Base-by-base conservation (phyloP, 352 stramenopile genomes). In the Peronospora belbahrii region DNA sequence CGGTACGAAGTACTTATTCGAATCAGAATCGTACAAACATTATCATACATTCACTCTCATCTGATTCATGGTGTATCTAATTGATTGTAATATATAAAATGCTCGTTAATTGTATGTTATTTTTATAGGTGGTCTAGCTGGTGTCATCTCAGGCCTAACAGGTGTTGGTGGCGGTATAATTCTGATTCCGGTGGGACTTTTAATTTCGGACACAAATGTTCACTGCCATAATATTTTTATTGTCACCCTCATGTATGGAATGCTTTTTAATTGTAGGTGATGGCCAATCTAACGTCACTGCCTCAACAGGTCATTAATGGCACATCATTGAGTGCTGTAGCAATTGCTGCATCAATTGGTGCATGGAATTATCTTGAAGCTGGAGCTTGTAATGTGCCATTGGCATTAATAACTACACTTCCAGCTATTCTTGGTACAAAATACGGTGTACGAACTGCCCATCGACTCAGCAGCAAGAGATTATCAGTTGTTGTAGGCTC, bases 271-370 rank as follows among this genome's bases (percentile, higher is more conserved):
- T 10, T 52, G 27, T 52, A 91, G 79, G 76, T 70, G 7, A 59
- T 93, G 51, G 81, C 78, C 48, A 86, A 83, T 55, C 89, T 83
- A 62, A 90, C 81, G 20, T 75, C 59, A 8, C 56, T 93, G 18
- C 56, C 78, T 9, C 81, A 93, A 57, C 81, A 93, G 37, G 72
- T 74, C 1, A 71, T 93, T 30, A 93, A 93, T 35, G 81, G 81
- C 54, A 93, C 81, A 17, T 90, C 78, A 6, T 66, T 93, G 41
- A 72, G 76, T 32, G 76, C 81, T n/a, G 79, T 93, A 38, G 82
- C 76, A 10, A 54, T 90, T 15, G 73, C 65, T 23, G 67, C 78
- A 9, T 71, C 68, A 17, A 62, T 93, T 0, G 81, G 81, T 0
- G 74, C 81, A 7, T 86, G 46, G 40, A 93, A 90, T 57, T 74